Evolutionary conservation across 441 rosid species (phyloP), one percentile per base, ranked within the genome.

Genomic region (Macaranga tanarius): DNA sequence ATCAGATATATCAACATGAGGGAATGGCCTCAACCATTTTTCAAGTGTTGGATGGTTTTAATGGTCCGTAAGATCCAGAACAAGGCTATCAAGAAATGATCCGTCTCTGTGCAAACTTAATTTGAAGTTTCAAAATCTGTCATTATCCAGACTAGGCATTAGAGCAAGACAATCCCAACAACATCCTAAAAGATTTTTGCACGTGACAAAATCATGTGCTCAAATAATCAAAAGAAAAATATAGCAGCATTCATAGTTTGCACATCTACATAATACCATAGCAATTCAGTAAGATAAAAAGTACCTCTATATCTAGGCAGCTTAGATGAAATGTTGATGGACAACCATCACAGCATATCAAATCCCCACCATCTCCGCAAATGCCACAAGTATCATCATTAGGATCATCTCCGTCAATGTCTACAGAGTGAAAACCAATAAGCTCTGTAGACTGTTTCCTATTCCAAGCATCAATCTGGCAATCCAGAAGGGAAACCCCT

Each of bases 321-420:
- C 80, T 86, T 83, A 75, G 95, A 83, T 95, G 99, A 83, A 85
- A 93, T 62, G 99, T 95, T 69, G 99, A 93, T 52, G 99, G 98
- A 74, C 99, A 95, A 75, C 92, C 86, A 86, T 93, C 99, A 85
- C 98, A 95, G 76, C 99, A 95, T 45, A 95, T 89, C 87, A 95
- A 81, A 82, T 93, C 93, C 61, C 99, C 99, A 79, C 99, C 99
- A 82, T 95, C 99, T 67, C 95, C 99, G 71, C 99, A 95, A 31
- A 92, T 80, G 79, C 97, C 92, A 83, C 99, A 95, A 28, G 97
- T 86, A 82, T 95, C 99, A 80, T 95, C 99, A 84, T 93, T 86
- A 26, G 97, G 96, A 83, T 95, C 99, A 74, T 89, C 97, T 57
- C 95, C 97, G 52, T 84, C 90, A 66, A 77, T 34, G 15, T 86